Evolutionary conservation across 306 rosid species (phyloP), one percentile per base, ranked within the genome.

Genomic region (Amphicarpaea edgeworthii): DNA sequence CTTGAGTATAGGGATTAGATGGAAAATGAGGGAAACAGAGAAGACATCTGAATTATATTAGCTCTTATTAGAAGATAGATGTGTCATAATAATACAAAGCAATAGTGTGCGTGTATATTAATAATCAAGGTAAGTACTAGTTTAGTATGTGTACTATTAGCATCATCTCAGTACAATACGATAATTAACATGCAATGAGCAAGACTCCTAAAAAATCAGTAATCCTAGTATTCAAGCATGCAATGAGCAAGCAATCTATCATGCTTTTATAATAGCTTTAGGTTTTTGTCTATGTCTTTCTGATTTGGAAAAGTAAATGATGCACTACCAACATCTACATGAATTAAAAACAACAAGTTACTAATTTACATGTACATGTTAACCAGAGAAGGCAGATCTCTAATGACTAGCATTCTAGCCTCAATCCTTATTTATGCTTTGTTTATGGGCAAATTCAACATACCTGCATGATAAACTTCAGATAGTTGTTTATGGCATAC

Each of bases 381-480:
- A 37, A 59, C 46, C 37, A 16, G 8, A 45, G 34, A 69, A 72
- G 42, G 32, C 23, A 72, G 68, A 72, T 40, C 21, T 64, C 42
- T 14, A 28, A 50, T 46, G 66, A 68, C 34, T 37, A 75, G 23
- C 65, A 69, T 50, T 30, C 6, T 30, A 30, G 37, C 37, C 37
- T 30, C 7, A 30, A 30, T 5, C 37, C 37, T 4, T 30, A 3
- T 24, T 24, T 75, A 76, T 61, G 68, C 61, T 62, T 21, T 53
- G 54, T 70, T 62, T 50, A 70, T 21, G 38, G 54, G 43, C 20
- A 51, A 71, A 24, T 54, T 77, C 41, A 54, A 76, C 70, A 69
- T 86, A 90, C 99, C 99, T 96, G 99, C 99, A 96, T 96, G 51
- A 54, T 93, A 86, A 96, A 96, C 93, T 96, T 93, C 78, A 96